Percentiles rank a stretch among this genome's conserved stretches.
Conservation (phyloP, 2,329 filamentous ascomycete species). For the Curvularia spicifera region DNA sequence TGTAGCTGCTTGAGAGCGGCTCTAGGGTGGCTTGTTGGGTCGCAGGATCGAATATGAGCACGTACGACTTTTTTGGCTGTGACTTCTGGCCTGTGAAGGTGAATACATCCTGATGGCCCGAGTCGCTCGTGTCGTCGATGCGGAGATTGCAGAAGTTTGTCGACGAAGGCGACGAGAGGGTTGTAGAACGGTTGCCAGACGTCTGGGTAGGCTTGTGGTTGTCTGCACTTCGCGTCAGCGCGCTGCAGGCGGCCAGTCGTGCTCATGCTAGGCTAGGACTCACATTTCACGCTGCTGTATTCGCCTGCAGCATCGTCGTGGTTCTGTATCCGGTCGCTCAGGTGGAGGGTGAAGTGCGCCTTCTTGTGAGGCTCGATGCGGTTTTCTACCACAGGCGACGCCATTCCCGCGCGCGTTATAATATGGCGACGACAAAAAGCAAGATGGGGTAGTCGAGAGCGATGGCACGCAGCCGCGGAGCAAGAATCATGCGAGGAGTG, state of each 20-base stretch:
- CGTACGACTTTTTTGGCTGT: slow-evolving; percentile 46
- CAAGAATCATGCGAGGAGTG: not conserved
- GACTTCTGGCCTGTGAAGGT: slow-evolving; percentile 50
- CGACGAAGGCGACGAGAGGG: slow-evolving; percentile 33
- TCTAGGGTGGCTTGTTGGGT: slow-evolving; percentile 82
- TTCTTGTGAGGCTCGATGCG: slow-evolving; percentile 50
- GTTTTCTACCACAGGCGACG: slow-evolving; percentile 46
- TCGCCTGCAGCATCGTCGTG: slow-evolving; percentile 22
- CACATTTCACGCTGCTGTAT: slow-evolving; percentile 48
- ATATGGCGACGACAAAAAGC: not conserved
- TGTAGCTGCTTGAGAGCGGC: slow-evolving; percentile 78
- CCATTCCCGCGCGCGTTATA: slow-evolving; percentile 31
- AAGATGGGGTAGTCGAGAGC: not conserved
- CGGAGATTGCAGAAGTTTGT: slow-evolving; percentile 37
- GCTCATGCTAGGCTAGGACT: slow-evolving; percentile 1
- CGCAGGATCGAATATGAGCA: slow-evolving; percentile 76
- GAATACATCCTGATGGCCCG: slow-evolving; percentile 45
- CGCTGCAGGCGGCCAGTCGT: slow-evolving; percentile 17
- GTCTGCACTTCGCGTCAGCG: slow-evolving; percentile 38
- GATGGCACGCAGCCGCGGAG: not conserved
- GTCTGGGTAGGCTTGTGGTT: slow-evolving; percentile 55
- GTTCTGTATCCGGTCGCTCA: slow-evolving; percentile 44
- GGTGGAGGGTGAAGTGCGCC: slow-evolving; percentile 46
- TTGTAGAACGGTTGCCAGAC: slow-evolving; percentile 37
- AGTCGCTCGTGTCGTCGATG: slow-evolving; percentile 36